Evolutionary conservation across 805 yeast genomes (phyloP).

Genomic region (Tetrapisispora nanseiensis): DNA sequence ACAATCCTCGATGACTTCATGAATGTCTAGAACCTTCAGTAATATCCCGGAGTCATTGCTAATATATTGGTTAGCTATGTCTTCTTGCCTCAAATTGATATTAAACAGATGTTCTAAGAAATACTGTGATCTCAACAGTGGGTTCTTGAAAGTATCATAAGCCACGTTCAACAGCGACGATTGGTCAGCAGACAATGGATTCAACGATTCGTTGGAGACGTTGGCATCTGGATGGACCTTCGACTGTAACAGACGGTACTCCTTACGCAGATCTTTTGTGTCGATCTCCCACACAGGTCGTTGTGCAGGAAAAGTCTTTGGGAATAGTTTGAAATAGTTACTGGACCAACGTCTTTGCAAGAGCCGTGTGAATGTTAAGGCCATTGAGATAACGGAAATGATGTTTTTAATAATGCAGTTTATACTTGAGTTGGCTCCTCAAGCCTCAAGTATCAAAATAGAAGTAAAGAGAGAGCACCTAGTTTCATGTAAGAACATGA

Average conservation of each 20-base stretch:
- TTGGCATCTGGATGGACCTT: constrained; percentile 70
- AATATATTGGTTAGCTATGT: constrained; percentile 8
- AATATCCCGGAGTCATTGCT: constrained; percentile 47
- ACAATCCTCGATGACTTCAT: constrained; percentile 71
- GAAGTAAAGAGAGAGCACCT: too few relatives aligned
- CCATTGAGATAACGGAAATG: too few relatives aligned
- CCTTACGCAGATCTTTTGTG: constrained; percentile 49
- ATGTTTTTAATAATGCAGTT: too few relatives aligned
- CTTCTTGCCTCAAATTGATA: constrained; percentile 53
- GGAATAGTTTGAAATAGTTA: constrained; percentile 58
- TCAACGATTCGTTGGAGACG: constrained; percentile 4
- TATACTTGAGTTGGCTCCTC: too few relatives aligned
- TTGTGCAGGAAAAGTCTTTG: constrained; percentile 58
- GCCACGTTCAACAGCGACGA: constrained; percentile 65
- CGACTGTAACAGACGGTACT: constrained; percentile 65
- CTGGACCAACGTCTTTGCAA: background rate
- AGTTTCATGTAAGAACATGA: too few relatives aligned
- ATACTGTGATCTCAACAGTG: constrained; percentile 62
- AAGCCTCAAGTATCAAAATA: too few relatives aligned
- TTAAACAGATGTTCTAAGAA: constrained; percentile 36
- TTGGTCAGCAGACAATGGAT: constrained; percentile 10
- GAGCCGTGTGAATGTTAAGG: too few relatives aligned
- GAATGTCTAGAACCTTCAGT: constrained; percentile 72
- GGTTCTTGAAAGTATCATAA: constrained; percentile 58
- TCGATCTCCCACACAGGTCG: constrained; percentile 63